These are phyloP conservation scores for Syzygium jambos DNA, from an alignment of 345 rosid species.

Conservation along the genomic window DNA sequence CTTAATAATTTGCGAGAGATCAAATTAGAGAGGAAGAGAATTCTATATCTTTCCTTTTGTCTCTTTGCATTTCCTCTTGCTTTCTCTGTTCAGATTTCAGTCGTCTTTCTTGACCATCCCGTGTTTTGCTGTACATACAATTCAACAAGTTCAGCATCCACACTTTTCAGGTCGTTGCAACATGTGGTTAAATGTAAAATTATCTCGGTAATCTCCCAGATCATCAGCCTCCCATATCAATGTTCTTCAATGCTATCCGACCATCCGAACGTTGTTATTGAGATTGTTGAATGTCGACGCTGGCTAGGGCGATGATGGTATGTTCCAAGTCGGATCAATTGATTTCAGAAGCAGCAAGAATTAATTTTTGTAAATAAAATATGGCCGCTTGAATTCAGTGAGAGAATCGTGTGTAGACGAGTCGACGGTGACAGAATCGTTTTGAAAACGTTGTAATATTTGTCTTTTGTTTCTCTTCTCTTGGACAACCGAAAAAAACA, in stretches of 20 bases:
- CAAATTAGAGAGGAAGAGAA: neutral
- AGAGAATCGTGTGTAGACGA: neutral
- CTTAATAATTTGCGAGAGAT: neutral
- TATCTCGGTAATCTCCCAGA: neutral
- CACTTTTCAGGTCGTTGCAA: neutral
- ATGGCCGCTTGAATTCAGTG: neutral
- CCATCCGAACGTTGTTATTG: neutral
- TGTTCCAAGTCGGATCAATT: neutral
- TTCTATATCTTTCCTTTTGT: neutral
- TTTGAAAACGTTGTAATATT: neutral
- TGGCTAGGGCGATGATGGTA: neutral
- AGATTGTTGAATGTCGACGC: neutral
- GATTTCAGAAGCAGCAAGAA: neutral
- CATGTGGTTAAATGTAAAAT: neutral
- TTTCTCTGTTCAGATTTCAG: neutral
- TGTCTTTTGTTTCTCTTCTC: neutral
- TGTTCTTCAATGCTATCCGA: neutral
- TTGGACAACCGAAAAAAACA: neutral
- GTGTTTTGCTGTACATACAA: neutral
- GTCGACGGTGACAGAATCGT: neutral
- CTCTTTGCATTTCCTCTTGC: neutral
- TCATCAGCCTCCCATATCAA: neutral
- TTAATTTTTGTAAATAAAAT: neutral
- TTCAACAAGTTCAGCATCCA: neutral
- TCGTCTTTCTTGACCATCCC: neutral